These are phyloP conservation scores for Agaricus blazei DNA, from an alignment of 768 basidiomycete genomes.

Conservation along the genomic window DNA sequence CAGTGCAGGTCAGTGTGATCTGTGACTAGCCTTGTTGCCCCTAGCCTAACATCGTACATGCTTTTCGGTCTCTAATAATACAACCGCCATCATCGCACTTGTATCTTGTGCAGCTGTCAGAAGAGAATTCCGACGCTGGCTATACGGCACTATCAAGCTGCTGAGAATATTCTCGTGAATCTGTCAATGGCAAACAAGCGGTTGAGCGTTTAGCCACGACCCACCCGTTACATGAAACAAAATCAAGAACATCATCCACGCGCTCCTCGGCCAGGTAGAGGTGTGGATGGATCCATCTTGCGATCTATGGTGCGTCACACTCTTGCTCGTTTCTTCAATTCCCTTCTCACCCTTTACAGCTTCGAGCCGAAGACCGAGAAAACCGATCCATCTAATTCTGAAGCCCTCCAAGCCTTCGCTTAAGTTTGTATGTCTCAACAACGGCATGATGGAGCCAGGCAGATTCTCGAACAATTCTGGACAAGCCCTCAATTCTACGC, in stretches of 20 bases:
- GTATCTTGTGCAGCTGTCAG: conserved; percentile 76
- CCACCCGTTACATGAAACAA: conserved; percentile 48
- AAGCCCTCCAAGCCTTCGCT: too few species aligned
- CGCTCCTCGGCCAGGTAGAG: conserved; percentile 85
- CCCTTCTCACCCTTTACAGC: too few species aligned
- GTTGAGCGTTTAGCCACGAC: conserved; percentile 26
- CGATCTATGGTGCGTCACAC: too few species aligned
- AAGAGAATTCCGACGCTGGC: conserved; percentile 69
- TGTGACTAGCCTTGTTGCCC: background rate
- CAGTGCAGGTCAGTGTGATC: conserved; percentile 42
- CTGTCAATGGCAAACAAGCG: conserved; percentile 74
- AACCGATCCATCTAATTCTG: too few species aligned
- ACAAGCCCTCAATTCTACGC: too few species aligned
- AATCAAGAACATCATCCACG: conserved; percentile 62
- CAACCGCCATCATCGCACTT: conserved; percentile 36
- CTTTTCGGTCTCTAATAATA: conserved; percentile 57
- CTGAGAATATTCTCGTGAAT: conserved; percentile 60
- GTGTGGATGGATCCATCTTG: conserved; percentile 49
- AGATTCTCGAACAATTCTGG: too few species aligned
- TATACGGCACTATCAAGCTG: conserved; percentile 74
- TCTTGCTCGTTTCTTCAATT: too few species aligned
- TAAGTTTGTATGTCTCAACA: too few species aligned
- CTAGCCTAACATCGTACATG: conserved; percentile 30
- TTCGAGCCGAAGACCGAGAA: too few species aligned
- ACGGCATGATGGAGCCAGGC: too few species aligned